These are phyloP conservation scores for Elsinoe australis DNA, from an alignment of 2,329 filamentous ascomycete species.

Conservation along the genomic window DNA sequence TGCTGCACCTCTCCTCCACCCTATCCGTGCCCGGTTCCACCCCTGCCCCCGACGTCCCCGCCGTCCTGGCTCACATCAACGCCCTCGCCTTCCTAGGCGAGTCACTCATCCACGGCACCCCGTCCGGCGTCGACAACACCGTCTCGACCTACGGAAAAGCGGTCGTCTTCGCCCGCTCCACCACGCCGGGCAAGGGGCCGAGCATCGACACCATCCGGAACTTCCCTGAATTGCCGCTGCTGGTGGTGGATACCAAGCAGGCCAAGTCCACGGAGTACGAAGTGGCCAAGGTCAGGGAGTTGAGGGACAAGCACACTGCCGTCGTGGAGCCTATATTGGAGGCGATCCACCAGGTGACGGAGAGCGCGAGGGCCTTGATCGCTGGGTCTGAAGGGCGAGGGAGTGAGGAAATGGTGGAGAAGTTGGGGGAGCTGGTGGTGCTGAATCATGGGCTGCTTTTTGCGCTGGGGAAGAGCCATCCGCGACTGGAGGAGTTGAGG, in stretches of 20 bases:
- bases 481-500: conserved; percentile 80
- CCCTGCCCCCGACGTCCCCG: conserved; percentile 67
- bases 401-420: conserved; percentile 65
- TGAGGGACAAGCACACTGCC: conserved; percentile 64
- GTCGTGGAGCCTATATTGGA: conserved; percentile 76
- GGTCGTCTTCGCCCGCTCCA: conserved; percentile 82
- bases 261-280: conserved; percentile 77
- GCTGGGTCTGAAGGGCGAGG: conserved; percentile 35
- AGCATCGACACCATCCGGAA: conserved; percentile 68
- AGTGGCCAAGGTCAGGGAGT: conserved; percentile 72
- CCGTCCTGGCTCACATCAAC: conserved; percentile 93
- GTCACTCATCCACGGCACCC: conserved; percentile 95
- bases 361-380: conserved; percentile 50
- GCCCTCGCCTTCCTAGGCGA: conserved; percentile 96
- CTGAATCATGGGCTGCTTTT: conserved; percentile 90
- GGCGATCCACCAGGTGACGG: conserved; percentile 69
- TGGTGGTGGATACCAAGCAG: conserved; percentile 84
- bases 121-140: conserved; percentile 94
- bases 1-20: conserved; percentile 52
- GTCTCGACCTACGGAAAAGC: conserved; percentile 90
- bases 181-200: conserved; percentile 62
- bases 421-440: conserved; percentile 58
- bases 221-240: conserved; percentile 84
- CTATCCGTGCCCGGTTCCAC: conserved; percentile 63
- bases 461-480: conserved; percentile 90